These are phyloP conservation scores for Mortierella sp. DNA, from an alignment of 371 early-diverging fungal species.

Conservation along the genomic window DNA sequence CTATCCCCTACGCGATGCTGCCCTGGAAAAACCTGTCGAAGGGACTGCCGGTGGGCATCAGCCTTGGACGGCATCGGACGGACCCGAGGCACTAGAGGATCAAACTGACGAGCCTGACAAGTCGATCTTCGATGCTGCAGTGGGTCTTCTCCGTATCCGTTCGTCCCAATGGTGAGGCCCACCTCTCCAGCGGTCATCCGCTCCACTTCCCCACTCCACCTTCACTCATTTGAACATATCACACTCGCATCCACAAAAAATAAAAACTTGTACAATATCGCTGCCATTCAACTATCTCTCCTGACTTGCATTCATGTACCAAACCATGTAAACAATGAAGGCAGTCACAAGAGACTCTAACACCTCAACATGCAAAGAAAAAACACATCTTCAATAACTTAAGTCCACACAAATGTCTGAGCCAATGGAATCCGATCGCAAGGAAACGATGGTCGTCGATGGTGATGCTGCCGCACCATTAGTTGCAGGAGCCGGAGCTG, in stretches of 20 bases:
- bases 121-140: conserved; percentile 43
- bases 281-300: neutral
- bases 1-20: conserved; percentile 9
- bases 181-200: neutral
- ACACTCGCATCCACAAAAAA: neutral
- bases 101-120: conserved; percentile 33
- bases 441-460: neutral
- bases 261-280: neutral
- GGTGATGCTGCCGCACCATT: neutral
- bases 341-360: neutral
- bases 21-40: conserved; percentile 12
- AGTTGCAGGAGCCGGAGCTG: neutral
- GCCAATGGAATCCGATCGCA: neutral
- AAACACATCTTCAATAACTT: neutral
- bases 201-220: neutral
- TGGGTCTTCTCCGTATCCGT: conserved; percentile 38
- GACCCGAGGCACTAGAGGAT: conserved; percentile 10
- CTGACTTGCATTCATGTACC: neutral
- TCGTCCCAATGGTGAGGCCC: conserved; percentile 34
- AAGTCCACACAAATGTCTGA: neutral
- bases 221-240: conserved; percentile 6
- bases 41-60: conserved; percentile 2
- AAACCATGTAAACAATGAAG: conserved; percentile 5
- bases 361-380: neutral
- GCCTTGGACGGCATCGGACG: conserved; percentile 10